Evolutionary conservation across 306 rosid species (phyloP), one percentile per base, ranked within the genome.

Genomic region (Lablab purpureus): DNA sequence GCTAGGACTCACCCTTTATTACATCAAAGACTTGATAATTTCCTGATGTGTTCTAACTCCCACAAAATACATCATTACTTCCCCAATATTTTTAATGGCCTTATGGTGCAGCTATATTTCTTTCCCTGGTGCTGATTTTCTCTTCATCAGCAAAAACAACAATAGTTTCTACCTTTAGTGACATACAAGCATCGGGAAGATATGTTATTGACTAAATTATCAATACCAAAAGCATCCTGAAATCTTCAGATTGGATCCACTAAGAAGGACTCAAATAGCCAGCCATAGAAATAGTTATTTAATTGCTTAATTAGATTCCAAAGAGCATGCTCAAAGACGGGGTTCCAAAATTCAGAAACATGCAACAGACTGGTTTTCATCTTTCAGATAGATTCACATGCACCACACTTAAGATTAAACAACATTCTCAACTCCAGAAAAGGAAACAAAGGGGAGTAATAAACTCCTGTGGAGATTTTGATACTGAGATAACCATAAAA

Each of bases 61-160:
- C 71, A 58, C 84, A 83, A 85, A 65, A 76, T 76, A 89, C 63
- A 0, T 45, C 90, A 15, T 30, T 91, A 3, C 28, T 85, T 0
- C 74, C 76, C 27, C 81, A 82, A 41, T 68, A 68, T 19, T 69
- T 84, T 71, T 80, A 76, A 40, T 62, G 52, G 18, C 52, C 80
- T 46, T 40, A 56, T 10, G 84, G 86, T 87, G 78, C 90, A 32
- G 89, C 91, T 69, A 10, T 89, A 10, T 81, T 91, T 68, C 60
- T 90, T 22, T 89, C 12, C 37, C n/a, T 84, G 0, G 54, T 90
- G 21, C 5, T 60, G 37, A 32, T 13, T 87, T 90, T 15, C 89
- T 90, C 46, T 76, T 90, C 43, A 80, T 89, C 36, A 78, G 89
- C 63, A 80, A 75, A n/a, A 60, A 59, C 27, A 54, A 54, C 6